Evolutionary conservation across 345 rosid species (phyloP).

Genomic region (Syzygium aqueum): DNA sequence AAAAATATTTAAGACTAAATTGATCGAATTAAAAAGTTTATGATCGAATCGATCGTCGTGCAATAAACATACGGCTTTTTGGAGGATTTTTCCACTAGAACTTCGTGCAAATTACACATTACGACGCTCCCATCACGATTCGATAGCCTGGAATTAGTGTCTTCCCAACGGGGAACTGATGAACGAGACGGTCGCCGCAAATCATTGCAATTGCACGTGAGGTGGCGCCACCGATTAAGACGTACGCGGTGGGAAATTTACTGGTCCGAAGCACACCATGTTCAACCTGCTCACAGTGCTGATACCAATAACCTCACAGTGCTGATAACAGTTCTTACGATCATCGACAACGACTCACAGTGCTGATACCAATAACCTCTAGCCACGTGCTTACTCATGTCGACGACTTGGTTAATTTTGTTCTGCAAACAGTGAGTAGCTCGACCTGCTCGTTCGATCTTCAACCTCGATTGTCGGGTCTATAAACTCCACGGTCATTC

Average conservation of each 20-base stretch:
- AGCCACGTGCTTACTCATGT: no score
- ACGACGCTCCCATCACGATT: neutral
- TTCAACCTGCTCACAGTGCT: no score
- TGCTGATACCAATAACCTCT: no score
- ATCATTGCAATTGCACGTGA: neutral
- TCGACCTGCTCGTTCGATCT: neutral
- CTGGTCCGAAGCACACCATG: neutral
- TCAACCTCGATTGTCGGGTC: neutral
- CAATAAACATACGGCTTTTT: no score
- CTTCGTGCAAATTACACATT: neutral
- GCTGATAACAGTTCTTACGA: no score
- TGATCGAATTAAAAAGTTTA: neutral
- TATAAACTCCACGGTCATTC: neutral
- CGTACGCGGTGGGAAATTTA: neutral
- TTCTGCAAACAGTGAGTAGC: neutral
- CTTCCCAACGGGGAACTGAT: neutral
- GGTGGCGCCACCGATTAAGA: neutral
- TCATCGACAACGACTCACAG: no score
- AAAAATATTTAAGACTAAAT: neutral
- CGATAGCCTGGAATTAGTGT: neutral
- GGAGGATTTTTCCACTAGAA: neutral
- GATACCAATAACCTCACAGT: no score
- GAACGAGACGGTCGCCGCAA: neutral
- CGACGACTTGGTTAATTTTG: no score
- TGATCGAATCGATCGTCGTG: fast-evolving